Percentiles rank a stretch among this genome's conserved stretches.
phyloP scores from a whole-genome alignment of 352 stramenopile species.

The Phytophthora litchii region DNA sequence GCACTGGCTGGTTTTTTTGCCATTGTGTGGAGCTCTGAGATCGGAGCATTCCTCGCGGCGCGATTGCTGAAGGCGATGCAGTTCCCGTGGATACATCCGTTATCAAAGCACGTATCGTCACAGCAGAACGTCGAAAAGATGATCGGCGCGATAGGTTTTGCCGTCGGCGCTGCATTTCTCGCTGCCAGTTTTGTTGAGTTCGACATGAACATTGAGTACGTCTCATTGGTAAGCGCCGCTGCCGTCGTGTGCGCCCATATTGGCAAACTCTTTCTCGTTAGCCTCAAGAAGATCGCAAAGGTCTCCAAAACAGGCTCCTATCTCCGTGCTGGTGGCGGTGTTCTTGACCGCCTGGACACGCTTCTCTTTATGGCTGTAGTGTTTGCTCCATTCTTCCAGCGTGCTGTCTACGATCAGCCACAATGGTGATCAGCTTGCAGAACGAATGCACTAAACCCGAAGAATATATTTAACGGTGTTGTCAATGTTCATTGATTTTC shows the following conservation, averaged over 20 bases:
- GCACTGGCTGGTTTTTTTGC: constrained; percentile 55
- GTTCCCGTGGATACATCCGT: constrained; percentile 62
- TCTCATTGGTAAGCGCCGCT: constrained; percentile 36
- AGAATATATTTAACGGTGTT: constrained; percentile 30
- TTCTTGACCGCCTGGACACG: constrained; percentile 65
- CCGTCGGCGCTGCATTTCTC: constrained; percentile 39
- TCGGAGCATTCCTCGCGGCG: constrained; percentile 59
- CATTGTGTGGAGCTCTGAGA: constrained; percentile 62
- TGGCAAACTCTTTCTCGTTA: constrained; percentile 62
- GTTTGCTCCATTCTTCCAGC: constrained; percentile 57
- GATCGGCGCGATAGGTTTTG: constrained; percentile 47
- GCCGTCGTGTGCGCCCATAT: constrained; percentile 56
- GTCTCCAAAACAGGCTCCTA: constrained; percentile 51
- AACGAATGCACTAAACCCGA: constrained; percentile 12
- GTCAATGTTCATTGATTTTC: constrained; percentile 4
- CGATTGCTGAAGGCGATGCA: constrained; percentile 49
- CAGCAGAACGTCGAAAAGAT: constrained; percentile 70
- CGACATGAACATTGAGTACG: constrained; percentile 35
- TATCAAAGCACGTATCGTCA: constrained; percentile 54
- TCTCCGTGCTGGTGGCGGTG: constrained; percentile 52
- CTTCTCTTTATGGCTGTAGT: constrained; percentile 64
- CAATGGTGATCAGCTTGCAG: constrained; percentile 26
- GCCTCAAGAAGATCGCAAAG: constrained; percentile 67
- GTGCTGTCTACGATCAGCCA: constrained; percentile 28
- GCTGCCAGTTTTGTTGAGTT: constrained; percentile 43